These are phyloP conservation scores for Porphyrellus sp. DNA, from an alignment of 1,284 basidiomycete species.

Conservation along the genomic window DNA sequence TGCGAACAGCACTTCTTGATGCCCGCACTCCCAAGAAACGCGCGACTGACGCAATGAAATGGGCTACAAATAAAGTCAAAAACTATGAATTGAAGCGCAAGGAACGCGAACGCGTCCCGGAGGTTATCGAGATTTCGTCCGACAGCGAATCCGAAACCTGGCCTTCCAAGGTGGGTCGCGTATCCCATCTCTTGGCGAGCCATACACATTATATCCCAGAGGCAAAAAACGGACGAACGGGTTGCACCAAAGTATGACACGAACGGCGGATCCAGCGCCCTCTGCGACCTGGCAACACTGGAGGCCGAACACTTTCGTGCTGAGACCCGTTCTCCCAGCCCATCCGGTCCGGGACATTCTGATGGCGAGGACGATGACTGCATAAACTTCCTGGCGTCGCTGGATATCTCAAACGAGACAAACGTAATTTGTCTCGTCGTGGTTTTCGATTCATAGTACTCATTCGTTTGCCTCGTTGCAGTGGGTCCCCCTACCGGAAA, in stretches of 20 bases:
- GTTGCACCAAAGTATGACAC: background rate
- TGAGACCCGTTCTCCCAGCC: conserved; percentile 1
- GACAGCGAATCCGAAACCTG: conserved; percentile 30
- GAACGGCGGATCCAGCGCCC: background rate
- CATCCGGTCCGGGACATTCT: background rate
- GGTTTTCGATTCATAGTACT: background rate
- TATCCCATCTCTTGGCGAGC: background rate
- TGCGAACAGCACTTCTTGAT: conserved; percentile 16
- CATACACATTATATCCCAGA: conserved; percentile 15
- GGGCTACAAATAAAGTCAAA: conserved; percentile 13
- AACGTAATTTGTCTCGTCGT: conserved; percentile 21
- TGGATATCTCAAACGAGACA: conserved; percentile 32
- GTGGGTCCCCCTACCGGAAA: conserved; percentile 27
- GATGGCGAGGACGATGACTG: conserved; percentile 23
- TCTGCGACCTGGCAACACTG: background rate
- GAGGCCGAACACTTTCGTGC: conserved; percentile 8
- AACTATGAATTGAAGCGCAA: conserved; percentile 27
- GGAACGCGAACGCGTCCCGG: conserved; percentile 1
- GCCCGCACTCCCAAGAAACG: conserved; percentile 22
- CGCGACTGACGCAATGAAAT: conserved; percentile 18
- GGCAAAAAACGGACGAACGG: conserved; percentile 13
- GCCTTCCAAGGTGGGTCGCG: conserved; percentile 24
- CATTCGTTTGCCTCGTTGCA: conserved; percentile 9
- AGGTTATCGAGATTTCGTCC: conserved; percentile 31
- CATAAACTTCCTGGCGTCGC: conserved; percentile 23